Evolutionary conservation across 768 basidiomycete species (phyloP).

Genomic region (Rhizopogon roseolus): DNA sequence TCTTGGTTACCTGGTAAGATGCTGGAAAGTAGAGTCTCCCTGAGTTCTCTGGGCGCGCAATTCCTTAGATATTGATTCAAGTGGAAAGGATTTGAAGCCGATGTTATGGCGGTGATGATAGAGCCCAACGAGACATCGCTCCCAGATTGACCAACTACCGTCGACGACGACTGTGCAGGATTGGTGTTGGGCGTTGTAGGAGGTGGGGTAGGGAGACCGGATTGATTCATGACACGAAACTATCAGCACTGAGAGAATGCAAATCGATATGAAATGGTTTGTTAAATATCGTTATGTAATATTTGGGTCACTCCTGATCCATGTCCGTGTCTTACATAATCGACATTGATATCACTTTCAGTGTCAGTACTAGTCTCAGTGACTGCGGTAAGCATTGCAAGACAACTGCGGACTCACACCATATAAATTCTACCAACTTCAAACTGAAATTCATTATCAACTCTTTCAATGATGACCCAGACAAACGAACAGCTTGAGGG

Average conservation of each 20-base stretch:
- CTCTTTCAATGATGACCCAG: background rate
- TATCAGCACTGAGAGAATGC: background rate
- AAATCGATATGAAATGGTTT: too few relatives aligned
- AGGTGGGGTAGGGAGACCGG: slow-evolving; percentile 18
- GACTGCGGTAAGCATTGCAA: too few relatives aligned
- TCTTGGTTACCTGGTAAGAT: slow-evolving; percentile 57
- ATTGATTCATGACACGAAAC: slow-evolving; percentile 19
- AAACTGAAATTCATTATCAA: background rate
- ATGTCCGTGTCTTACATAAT: too few relatives aligned
- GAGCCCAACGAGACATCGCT: slow-evolving; percentile 28
- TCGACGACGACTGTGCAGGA: slow-evolving; percentile 8
- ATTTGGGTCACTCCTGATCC: too few relatives aligned
- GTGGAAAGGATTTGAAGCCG: slow-evolving; percentile 28
- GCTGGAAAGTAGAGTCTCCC: slow-evolving; percentile 53
- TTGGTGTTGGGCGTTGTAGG: slow-evolving; percentile 14
- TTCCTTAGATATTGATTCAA: slow-evolving; percentile 42
- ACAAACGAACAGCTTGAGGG: background rate
- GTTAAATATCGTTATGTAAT: too few relatives aligned
- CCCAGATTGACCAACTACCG: slow-evolving; percentile 6
- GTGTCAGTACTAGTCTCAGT: too few relatives aligned
- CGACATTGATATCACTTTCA: too few relatives aligned
- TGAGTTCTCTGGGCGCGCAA: slow-evolving; percentile 50
- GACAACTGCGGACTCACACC: too few relatives aligned
- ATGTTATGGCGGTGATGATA: slow-evolving; percentile 44
- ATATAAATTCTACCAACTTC: background rate